These are phyloP conservation scores for Periconia digitata DNA, from an alignment of 2,329 filamentous ascomycete species.

Conservation along the genomic window DNA sequence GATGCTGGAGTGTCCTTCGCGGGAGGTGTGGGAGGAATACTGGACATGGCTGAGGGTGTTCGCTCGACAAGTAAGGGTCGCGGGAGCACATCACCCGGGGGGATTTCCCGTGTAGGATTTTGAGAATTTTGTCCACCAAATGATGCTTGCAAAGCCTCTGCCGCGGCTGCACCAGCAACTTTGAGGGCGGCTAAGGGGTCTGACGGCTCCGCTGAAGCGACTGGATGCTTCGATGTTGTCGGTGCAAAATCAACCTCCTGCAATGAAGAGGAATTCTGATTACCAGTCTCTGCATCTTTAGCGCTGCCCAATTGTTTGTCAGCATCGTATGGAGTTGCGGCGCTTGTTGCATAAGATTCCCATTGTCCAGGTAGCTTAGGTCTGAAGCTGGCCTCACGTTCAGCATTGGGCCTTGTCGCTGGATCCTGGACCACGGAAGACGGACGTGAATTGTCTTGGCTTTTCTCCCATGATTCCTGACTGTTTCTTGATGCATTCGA, in stretches of 20 bases:
- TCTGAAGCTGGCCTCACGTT: slow-evolving; percentile 48
- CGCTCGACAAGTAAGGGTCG: slow-evolving; percentile 44
- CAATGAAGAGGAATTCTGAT: slow-evolving; percentile 18
- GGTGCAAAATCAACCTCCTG: slow-evolving; percentile 37
- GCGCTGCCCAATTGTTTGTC: slow-evolving; percentile 22
- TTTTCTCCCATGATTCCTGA: slow-evolving; percentile 43
- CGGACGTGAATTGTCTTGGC: slow-evolving; percentile 40
- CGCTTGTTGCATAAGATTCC: slow-evolving; percentile 52
- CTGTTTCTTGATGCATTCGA: slow-evolving; percentile 47
- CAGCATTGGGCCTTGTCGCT: slow-evolving; percentile 27
- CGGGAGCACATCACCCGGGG: slow-evolving; percentile 40
- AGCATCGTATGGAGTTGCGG: slow-evolving; percentile 34
- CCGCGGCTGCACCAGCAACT: slow-evolving; percentile 52
- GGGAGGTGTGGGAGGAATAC: slow-evolving; percentile 49
- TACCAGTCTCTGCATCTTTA: slow-evolving; percentile 3
- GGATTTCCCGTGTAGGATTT: slow-evolving; percentile 6
- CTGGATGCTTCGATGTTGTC: slow-evolving; percentile 39
- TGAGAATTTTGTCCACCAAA: slow-evolving; percentile 34
- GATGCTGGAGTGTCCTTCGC: slow-evolving; percentile 45
- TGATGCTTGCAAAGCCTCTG: slow-evolving; percentile 47
- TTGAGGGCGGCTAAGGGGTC: slow-evolving; percentile 49
- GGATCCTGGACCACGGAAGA: slow-evolving; percentile 23
- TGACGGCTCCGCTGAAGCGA: slow-evolving; percentile 21
- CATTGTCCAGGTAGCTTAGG: slow-evolving; percentile 57
- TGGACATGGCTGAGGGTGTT: slow-evolving; percentile 38